Evolutionary conservation across 2,329 filamentous ascomycete genomes (phyloP), one percentile per base, ranked within the genome.

Genomic region (Pseudogymnoascus sp.): DNA sequence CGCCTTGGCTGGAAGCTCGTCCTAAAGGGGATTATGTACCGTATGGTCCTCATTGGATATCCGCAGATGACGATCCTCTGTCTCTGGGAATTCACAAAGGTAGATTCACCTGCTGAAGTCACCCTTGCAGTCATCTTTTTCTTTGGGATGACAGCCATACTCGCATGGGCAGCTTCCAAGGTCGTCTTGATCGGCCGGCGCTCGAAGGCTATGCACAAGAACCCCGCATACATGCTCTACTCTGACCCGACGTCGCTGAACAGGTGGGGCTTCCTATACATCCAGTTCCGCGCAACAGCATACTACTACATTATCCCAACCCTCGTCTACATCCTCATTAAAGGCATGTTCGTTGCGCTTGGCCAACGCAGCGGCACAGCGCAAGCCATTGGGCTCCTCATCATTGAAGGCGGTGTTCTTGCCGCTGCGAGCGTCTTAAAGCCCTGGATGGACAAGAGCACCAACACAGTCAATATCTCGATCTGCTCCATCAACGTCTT

Each of bases 371-470:
- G 80, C 37, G 84, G 86, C 31, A 83, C 84, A 4, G 86, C 87
- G 16, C 92, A 96, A 76, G 91, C 92, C 10, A 81, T 97, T 63
- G 90, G 87, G 11, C 82, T 97, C 63, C 80, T 97, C 43, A 80
- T 97, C 64, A 85, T 97, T 63, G 93, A 97, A 76, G 88, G 88
- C 1, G 83, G 76, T 61, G 87, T 89, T 69, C 81, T 97, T 62
- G 88, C 96, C 69, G 85, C 78, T 21, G 86, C 91, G 62, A 88
- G 86, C 65, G 87, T 96, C 61, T 78, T 97, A 68, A 87, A 91
- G 64, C 93, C 93, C n/a, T 97, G 91, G 89, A 97, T 97, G 93
- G 93, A 97, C 81, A 96, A 96, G 85, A 93, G 92, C 78, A 96
- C 91, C 65, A 97, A 97, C 76, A 87, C 88, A 59, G 96, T 96